Conservation (phyloP, 345 rosid species). For the Lepidium didymum region DNA sequence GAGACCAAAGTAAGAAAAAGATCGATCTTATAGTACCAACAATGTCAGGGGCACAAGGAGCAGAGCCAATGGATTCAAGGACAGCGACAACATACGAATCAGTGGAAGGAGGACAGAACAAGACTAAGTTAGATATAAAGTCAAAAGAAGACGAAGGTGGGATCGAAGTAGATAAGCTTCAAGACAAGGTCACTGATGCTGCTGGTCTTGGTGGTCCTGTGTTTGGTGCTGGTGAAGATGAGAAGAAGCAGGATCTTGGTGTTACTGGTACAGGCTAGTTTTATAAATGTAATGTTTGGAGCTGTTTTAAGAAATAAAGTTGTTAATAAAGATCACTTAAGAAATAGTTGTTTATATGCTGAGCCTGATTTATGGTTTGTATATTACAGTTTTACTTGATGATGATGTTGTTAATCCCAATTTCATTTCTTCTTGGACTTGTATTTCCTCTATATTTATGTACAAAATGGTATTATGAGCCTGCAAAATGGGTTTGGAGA, state of each 20-base stretch:
- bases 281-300: not conserved
- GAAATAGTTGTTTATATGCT: no score
- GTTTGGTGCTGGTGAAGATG: constrained; percentile 44
- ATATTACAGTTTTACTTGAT: no score
- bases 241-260: constrained; percentile 44
- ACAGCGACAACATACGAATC: constrained; percentile 48
- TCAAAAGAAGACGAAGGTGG: constrained; percentile 43
- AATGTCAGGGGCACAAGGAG: constrained; percentile 67
- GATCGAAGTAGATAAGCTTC: constrained; percentile 40
- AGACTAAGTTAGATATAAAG: constrained; percentile 33
- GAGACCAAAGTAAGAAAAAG: not conserved
- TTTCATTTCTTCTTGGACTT: no score
- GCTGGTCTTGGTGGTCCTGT: constrained; percentile 54
- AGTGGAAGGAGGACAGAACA: constrained; percentile 45
- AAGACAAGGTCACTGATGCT: constrained; percentile 47
- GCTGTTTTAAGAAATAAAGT: not conserved
- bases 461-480: no score
- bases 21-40: not conserved
- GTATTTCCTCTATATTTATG: no score
- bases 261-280: constrained; percentile 46
- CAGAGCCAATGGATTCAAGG: constrained; percentile 48
- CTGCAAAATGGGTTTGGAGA: no score
- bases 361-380: no score
- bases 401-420: no score
- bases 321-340: no score